Conservation (phyloP, 176 grass and related monocot species). For the Canna indica region DNA sequence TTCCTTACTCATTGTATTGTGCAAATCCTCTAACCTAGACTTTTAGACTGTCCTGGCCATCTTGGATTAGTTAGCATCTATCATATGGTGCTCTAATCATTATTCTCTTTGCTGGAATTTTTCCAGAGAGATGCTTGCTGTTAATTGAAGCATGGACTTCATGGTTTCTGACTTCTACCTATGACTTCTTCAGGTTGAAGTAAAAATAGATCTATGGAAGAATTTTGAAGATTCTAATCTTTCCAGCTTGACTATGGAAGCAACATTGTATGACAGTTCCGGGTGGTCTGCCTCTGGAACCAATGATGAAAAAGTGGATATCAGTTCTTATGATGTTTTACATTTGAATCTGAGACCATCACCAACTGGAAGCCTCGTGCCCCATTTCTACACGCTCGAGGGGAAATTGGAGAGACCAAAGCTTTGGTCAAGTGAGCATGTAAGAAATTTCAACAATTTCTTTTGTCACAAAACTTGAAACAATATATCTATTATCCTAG, state of each 20-base stretch:
- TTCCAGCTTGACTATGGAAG: constrained; percentile 56
- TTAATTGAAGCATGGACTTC: background rate
- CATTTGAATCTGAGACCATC: constrained; percentile 53
- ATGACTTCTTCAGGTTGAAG: constrained; percentile 54
- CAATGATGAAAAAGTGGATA: constrained; percentile 17
- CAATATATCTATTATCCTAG: background rate
- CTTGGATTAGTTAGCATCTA: background rate
- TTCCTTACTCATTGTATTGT: background rate
- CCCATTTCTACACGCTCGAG: constrained; percentile 63
- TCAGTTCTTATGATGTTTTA: constrained; percentile 33
- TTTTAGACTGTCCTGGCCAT: background rate
- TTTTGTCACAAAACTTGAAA: background rate
- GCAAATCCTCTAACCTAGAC: background rate
- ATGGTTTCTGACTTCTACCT: background rate
- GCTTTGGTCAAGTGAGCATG: constrained; percentile 95
- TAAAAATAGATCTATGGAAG: constrained; percentile 71
- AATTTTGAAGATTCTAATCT: constrained; percentile 37
- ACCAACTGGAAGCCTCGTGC: constrained; percentile 36
- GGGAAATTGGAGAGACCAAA: constrained; percentile 84
- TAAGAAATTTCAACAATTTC: constrained; percentile 27
- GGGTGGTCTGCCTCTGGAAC: constrained; percentile 27
- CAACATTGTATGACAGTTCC: constrained; percentile 68
- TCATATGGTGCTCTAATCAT: background rate
- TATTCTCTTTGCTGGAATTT: background rate
- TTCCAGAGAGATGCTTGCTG: background rate